phyloP scores from a whole-genome alignment of 164 flowering plant species.

The Buxus sempervirens region DNA sequence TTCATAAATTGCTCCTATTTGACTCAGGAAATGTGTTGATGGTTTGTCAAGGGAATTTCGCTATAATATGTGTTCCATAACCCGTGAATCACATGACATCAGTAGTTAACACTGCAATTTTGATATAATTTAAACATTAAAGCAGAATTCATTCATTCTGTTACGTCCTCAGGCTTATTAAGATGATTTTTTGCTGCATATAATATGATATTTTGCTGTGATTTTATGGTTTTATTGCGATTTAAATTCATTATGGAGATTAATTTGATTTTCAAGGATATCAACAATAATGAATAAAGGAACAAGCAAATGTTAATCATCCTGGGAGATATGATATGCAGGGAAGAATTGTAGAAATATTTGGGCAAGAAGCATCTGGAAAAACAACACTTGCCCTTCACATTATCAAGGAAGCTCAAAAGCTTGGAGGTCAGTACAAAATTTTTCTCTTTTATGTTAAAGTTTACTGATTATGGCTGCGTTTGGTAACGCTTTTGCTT shows the following conservation, averaged over 20 bases:
- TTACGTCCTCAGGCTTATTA: neutral
- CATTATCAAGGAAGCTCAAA: conserved; percentile 87
- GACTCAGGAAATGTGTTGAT: neutral
- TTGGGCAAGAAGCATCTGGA: conserved; percentile 89
- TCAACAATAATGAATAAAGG: neutral
- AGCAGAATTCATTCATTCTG: neutral
- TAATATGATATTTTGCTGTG: neutral
- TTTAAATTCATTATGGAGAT: neutral
- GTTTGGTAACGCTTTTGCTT: no score
- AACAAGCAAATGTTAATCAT: neutral
- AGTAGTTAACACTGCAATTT: neutral
- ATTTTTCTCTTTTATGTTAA: neutral
- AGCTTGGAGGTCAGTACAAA: conserved; percentile 65
- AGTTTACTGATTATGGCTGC: conserved; percentile 1
- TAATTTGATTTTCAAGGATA: neutral
- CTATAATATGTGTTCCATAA: neutral
- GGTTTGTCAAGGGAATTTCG: neutral
- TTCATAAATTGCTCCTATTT: neutral
- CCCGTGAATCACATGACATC: neutral
- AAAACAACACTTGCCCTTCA: conserved; percentile 90
- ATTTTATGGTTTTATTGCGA: neutral
- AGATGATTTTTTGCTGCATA: neutral
- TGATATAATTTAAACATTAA: neutral
- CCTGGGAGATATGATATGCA: conserved; percentile 23
- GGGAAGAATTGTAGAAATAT: conserved; percentile 93